Percentiles rank a stretch among this genome's conserved stretches.
phyloP scores from a whole-genome alignment of 192 early-diverging fungal genomes.

The Podila horticola region DNA sequence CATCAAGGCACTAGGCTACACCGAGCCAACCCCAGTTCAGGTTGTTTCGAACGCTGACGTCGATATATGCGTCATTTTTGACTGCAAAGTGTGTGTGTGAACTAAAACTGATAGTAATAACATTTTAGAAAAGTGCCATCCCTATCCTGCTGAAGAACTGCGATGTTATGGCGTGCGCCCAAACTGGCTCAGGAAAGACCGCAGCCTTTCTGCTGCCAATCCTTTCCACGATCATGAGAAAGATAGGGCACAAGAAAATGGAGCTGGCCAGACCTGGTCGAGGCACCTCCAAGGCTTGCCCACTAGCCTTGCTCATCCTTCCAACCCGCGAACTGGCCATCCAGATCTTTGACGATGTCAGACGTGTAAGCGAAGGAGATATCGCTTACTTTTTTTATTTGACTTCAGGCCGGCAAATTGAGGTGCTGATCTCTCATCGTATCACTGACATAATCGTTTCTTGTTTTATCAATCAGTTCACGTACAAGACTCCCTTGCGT shows the following conservation, averaged over 20 bases:
- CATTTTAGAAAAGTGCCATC: conserved; percentile 62
- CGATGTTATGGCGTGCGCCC: conserved; percentile 90
- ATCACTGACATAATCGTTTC: conserved; percentile 53
- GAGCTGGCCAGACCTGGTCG: conserved; percentile 29
- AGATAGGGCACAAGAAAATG: conserved; percentile 41
- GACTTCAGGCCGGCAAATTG: conserved; percentile 61
- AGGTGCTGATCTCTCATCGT: conserved; percentile 49
- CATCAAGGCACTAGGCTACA: conserved; percentile 71
- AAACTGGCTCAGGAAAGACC: conserved; percentile 85
- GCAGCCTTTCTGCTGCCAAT: conserved; percentile 86
- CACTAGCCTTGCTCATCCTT: conserved; percentile 75
- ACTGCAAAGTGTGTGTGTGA: too few species aligned
- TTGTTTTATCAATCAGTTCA: not conserved
- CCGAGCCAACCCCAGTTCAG: conserved; percentile 82
- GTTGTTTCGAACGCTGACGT: not conserved
- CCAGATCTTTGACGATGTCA: conserved; percentile 85
- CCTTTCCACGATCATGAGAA: conserved; percentile 70
- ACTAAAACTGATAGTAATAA: too few species aligned
- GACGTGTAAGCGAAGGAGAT: conserved; percentile 54
- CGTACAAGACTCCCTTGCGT: conserved; percentile 25
- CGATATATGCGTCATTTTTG: too few species aligned
- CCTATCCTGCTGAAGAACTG: conserved; percentile 67
- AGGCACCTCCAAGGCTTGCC: conserved; percentile 60
- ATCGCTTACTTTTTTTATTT: conserved; percentile 47
- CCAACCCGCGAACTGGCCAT: conserved; percentile 87